Evolutionary conservation across 306 rosid species (phyloP).

Genomic region (Dalbergia oliveri): DNA sequence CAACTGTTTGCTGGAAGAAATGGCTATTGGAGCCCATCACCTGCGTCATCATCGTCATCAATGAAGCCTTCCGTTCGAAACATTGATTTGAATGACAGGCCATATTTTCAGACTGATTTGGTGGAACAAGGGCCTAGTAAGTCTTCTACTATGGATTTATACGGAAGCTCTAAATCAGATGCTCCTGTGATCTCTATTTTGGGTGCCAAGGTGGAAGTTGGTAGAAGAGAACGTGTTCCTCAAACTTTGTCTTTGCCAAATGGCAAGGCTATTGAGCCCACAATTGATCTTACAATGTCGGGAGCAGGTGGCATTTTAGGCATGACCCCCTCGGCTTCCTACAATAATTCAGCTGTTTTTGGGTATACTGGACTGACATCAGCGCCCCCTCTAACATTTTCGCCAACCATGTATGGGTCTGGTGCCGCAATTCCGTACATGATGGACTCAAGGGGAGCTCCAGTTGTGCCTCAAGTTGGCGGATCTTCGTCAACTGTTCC

Average conservation of each 20-base stretch:
- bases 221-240: slow-evolving; percentile 63
- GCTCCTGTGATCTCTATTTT: slow-evolving; percentile 84
- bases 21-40: slow-evolving; percentile 81
- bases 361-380: slow-evolving; percentile 74
- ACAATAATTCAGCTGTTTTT: slow-evolving; percentile 65
- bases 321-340: slow-evolving; percentile 62
- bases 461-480: slow-evolving; percentile 70
- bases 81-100: slow-evolving; percentile 93
- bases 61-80: slow-evolving; percentile 87
- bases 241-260: slow-evolving; percentile 63
- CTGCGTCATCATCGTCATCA: slow-evolving; percentile 85
- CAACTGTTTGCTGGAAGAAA: slow-evolving; percentile 58
- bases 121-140: slow-evolving; percentile 63
- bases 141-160: slow-evolving; percentile 56
- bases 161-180: slow-evolving; percentile 62
- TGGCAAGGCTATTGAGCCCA: slow-evolving; percentile 74
- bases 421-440: slow-evolving; percentile 78
- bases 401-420: slow-evolving; percentile 73
- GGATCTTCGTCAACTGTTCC: slow-evolving; percentile 70
- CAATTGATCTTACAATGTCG: slow-evolving; percentile 66
- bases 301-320: slow-evolving; percentile 72
- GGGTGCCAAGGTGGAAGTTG: slow-evolving; percentile 85
- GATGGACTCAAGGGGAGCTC: slow-evolving; percentile 85
- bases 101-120: slow-evolving; percentile 70
- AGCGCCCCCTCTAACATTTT: slow-evolving; percentile 69